phyloP scores from a whole-genome alignment of 257 asterid genomes.

The Nicotiana benthamiana region DNA sequence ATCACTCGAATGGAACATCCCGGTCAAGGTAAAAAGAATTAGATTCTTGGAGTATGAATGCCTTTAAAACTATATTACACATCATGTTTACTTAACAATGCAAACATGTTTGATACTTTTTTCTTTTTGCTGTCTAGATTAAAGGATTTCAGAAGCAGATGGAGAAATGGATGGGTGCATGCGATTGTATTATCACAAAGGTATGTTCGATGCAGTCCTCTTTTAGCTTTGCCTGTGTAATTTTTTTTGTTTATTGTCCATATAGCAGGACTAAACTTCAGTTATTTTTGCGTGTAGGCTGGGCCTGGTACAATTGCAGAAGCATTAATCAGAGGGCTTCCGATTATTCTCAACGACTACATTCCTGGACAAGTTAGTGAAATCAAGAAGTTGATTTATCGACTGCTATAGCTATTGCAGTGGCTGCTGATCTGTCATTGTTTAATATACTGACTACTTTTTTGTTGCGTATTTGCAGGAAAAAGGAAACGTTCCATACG shows the following conservation, averaged over 20 bases:
- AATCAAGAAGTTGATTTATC: background rate
- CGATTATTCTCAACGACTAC: conserved; percentile 82
- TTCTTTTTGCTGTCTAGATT: conserved; percentile 29
- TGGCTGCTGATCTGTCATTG: background rate
- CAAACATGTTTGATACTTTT: background rate
- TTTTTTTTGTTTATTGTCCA: too few relatives aligned
- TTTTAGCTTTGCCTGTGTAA: background rate
- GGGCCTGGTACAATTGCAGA: conserved; percentile 98
- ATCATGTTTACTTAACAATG: background rate
- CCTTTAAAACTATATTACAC: background rate
- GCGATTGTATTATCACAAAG: conserved; percentile 88
- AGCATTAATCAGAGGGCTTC: conserved; percentile 94
- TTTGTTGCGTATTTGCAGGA: conserved; percentile 38
- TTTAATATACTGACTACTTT: background rate
- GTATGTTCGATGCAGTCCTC: conserved; percentile 21
- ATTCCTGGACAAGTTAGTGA: conserved; percentile 91
- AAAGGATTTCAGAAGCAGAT: conserved; percentile 92
- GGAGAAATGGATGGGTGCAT: conserved; percentile 96
- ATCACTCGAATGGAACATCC: conserved; percentile 79
- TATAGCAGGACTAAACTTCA: background rate
- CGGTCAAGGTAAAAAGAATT: conserved; percentile 48
- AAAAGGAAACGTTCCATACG: conserved; percentile 89
- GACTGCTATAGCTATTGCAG: background rate
- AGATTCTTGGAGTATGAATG: background rate
- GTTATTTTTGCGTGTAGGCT: conserved; percentile 38